phyloP scores from a whole-genome alignment of 345 rosid species.

The Pistacia vera region DNA sequence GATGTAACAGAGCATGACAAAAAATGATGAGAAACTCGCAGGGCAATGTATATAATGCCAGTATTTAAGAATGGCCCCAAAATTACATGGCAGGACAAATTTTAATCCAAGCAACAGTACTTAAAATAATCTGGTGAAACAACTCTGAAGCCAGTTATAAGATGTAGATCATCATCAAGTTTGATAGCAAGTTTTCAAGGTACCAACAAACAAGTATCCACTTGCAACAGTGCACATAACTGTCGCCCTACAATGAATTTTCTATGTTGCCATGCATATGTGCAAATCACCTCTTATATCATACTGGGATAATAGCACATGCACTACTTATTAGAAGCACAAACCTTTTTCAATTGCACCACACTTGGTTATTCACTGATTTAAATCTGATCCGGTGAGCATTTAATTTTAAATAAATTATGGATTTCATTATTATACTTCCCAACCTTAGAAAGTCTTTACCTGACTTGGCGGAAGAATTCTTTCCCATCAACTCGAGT shows the following conservation, averaged over 20 bases:
- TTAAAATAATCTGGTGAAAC: not conserved
- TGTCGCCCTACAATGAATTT: not conserved
- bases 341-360: not conserved
- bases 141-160: not conserved
- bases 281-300: not conserved
- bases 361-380: not conserved
- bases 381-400: not conserved
- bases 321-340: not conserved
- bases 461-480: constrained; percentile 98
- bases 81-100: not conserved
- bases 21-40: not conserved
- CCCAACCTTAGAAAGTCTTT: constrained; percentile 13
- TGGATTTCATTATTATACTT: not conserved
- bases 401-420: not conserved
- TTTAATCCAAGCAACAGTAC: not conserved
- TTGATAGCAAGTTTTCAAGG: not conserved
- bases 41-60: not conserved
- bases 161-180: not conserved
- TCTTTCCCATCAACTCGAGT: constrained; percentile 94
- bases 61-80: not conserved
- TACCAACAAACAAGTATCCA: not conserved
- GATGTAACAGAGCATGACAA: not conserved
- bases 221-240: not conserved
- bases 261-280: not conserved
- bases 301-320: not conserved